Base-by-base conservation (phyloP, 805 yeast genomes). In the Candida tibetensis region DNA sequence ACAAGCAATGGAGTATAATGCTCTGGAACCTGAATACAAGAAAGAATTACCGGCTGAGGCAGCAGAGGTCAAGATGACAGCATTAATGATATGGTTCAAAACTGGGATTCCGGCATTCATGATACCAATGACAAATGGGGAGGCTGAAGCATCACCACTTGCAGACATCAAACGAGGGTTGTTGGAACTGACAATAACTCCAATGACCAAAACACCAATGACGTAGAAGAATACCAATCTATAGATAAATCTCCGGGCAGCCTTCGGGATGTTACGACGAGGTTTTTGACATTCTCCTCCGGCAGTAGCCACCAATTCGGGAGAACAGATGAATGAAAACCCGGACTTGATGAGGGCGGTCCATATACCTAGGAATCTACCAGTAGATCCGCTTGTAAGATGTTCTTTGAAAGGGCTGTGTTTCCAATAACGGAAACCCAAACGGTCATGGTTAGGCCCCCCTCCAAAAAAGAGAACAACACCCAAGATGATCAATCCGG, bases 71-170 rank as follows among this genome's bases (percentile, higher is more conserved):
- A 88, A 69, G 39, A 88, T 72, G 21, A 86, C 76, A 1, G 78
- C 95, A 60, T 89, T 89, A 40, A 89, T 88, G 43, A 88, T 72
- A 52, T 82, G 77, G 22, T 95, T 95, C 33, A 87, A 66, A 0
- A 75, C 81, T 23, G 67, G 75, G 37, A 88, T 82, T 1, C 77
- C 74, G 52, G 86, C 63, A 39, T 70, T 72, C 60, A 72, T 73
- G 88, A 88, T 87, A 2, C 91, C 91, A 50, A 88, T 77, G 36
- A 85, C 93, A 52, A 82, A 86, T 0, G 95, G 93, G 14, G 89
- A 80, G 17, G 84, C 84, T 48, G 74, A 60, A 17, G 51, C 41
- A 26, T 48, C 36, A 30, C 41, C 33, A 9, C 40, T 29, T 10
- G 57, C 60, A 30, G 45, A 25, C 30, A 49, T 37, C 47, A 65